Percentiles rank a stretch among this genome's conserved stretches.
phyloP scores from a whole-genome alignment of 75 land plant species.

The Cryptomeria japonica region DNA sequence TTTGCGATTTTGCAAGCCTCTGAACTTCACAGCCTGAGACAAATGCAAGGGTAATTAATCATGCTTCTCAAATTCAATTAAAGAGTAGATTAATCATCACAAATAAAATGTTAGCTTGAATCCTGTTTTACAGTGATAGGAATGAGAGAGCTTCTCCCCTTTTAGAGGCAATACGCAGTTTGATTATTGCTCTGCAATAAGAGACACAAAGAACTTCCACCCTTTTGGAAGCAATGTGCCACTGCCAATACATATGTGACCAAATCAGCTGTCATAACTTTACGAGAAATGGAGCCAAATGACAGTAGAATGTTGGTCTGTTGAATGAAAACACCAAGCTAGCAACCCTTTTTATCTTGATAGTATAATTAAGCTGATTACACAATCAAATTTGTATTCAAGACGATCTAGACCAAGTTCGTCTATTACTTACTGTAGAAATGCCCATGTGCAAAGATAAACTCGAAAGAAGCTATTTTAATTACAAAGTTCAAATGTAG shows the following conservation, averaged over 20 bases:
- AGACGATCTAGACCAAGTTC: not conserved
- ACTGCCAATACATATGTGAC: not conserved
- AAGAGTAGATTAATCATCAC: not conserved
- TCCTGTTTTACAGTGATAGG: not conserved
- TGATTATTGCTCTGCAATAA: not conserved
- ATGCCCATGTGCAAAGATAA: not conserved
- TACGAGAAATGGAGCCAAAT: not conserved
- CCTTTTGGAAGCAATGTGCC: not conserved
- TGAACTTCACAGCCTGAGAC: constrained; percentile 45
- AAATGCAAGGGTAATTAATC: constrained; percentile 8
- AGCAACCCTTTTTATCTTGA: not conserved
- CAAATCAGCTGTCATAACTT: not conserved
- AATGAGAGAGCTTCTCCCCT: not conserved
- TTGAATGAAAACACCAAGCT: not conserved
- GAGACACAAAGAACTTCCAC: not conserved
- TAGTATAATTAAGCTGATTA: not conserved
- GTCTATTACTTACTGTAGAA: not conserved
- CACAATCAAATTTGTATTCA: not conserved
- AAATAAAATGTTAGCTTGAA: not conserved
- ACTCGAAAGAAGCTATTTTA: not conserved
- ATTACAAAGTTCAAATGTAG: not conserved
- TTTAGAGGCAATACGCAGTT: not conserved
- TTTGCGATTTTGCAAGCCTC: constrained; percentile 31
- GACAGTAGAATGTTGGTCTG: not conserved
- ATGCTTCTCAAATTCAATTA: not conserved